Base-by-base conservation (phyloP, 202 grass and related monocot genomes). In the Carex arenaria region DNA sequence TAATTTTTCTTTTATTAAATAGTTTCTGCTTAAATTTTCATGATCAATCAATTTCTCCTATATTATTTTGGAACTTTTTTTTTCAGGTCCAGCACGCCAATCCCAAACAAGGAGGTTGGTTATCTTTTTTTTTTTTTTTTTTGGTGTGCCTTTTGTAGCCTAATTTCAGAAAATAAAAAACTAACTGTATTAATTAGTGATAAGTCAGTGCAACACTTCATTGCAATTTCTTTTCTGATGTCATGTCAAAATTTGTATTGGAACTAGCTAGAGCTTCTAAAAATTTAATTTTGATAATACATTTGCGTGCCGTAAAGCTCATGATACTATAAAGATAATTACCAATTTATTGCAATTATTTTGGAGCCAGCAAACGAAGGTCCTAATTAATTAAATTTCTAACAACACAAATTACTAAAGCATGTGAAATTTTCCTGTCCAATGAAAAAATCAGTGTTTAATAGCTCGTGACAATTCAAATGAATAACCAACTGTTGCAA, bases 101-200 rank as follows among this genome's bases (percentile, higher is more conserved):
- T 93, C 23, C 86, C 78, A 83, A 86, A 90, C 34, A 71, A 67
- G 83, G 88, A 93, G 83, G 91, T 90, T 62, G 20, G 19, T 62
- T 62, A 26, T 19, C 19, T 1, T 62, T 62, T 22, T 62, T 26
- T 45, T 22, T 62, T 26, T 45, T 9, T 45, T 36, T 36, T 3
- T 36, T 9, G 9, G 7, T 10, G n/a, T 20, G n/a, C 18, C 60
- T 19, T 62, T 61, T 19, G 7, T 62, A 23, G 19, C 60, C 19
- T 26, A 62, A 62, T 62, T 20, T 19, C 56, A 20, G n/a, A 19
- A 34, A 3, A 34, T 0, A 3, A 34, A 59, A 7, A n/a, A 18
- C 15, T 57, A 18, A 57, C 55, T 5, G 55, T 57, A 57, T 57
- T 59, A 59, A 6, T 19, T 59, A 18, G 26, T 26, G 26, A 26